These are phyloP conservation scores for Paecilomyces sp. DNA, from an alignment of 2,329 filamentous ascomycete genomes.

Conservation along the genomic window DNA sequence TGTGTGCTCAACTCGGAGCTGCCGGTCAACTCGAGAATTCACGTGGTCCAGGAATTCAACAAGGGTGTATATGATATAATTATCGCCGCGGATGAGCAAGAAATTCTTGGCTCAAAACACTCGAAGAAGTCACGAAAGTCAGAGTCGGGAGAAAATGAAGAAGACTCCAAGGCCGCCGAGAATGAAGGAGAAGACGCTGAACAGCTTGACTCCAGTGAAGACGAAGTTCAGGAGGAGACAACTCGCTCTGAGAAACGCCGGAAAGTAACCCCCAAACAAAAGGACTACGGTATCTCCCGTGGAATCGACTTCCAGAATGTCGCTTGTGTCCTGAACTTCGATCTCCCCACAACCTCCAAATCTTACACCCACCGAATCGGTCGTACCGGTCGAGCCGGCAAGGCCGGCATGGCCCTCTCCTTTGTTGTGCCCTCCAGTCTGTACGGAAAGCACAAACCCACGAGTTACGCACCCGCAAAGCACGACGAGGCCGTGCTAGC, in stretches of 20 bases:
- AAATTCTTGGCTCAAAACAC: constrained; percentile 57
- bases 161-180: constrained; percentile 16
- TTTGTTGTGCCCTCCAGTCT: constrained; percentile 79
- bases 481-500: constrained; percentile 78
- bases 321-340: constrained; percentile 91
- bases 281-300: constrained; percentile 90
- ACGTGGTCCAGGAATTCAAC: constrained; percentile 97
- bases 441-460: constrained; percentile 85
- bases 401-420: constrained; percentile 90
- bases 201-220: background rate
- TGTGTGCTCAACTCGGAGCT: constrained; percentile 92
- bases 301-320: constrained; percentile 98
- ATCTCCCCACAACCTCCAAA: constrained; percentile 78
- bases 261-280: constrained; percentile 61
- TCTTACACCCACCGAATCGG: constrained; percentile 98
- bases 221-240: background rate
- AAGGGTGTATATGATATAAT: constrained; percentile 95
- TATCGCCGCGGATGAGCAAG: constrained; percentile 88
- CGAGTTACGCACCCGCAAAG: constrained; percentile 64
- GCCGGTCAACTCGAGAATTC: constrained; percentile 84
- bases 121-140: constrained; percentile 26
- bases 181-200: constrained; percentile 20
- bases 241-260: constrained; percentile 50
- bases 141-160: constrained; percentile 31
- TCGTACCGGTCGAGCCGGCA: constrained; percentile 82